Evolutionary conservation across 257 asterid genomes (phyloP).

Genomic region (Nicotiana sylvestris): DNA sequence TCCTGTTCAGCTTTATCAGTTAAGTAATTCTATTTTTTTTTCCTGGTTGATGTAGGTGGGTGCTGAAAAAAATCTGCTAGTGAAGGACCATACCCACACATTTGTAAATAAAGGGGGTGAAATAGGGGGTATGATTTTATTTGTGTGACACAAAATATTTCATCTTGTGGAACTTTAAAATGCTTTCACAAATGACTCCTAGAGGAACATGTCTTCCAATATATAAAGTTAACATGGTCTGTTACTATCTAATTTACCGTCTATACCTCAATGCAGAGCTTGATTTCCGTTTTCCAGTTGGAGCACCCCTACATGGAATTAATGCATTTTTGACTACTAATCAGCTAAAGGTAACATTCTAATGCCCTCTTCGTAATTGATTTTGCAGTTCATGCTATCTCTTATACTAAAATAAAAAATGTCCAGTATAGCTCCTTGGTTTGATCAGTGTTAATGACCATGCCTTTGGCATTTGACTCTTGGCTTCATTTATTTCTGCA

Average conservation of each 20-base stretch:
- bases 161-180: constrained; percentile 8
- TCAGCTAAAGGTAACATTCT: constrained; percentile 76
- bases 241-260: constrained; percentile 18
- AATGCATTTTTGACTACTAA: constrained; percentile 81
- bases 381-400: constrained; percentile 8
- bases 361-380: background rate
- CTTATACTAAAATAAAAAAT: background rate
- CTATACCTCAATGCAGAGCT: constrained; percentile 68
- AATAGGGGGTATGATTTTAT: constrained; percentile 72
- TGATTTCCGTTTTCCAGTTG: constrained; percentile 86
- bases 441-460: background rate
- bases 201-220: constrained; percentile 6
- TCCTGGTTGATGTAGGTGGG: constrained; percentile 58
- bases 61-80: constrained; percentile 82
- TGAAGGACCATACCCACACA: constrained; percentile 95
- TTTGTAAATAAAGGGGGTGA: constrained; percentile 94
- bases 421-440: background rate
- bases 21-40: constrained; percentile 10
- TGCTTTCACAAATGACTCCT: constrained; percentile 14
- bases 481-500: background rate
- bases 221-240: constrained; percentile 8
- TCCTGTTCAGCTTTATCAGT: background rate
- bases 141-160: constrained; percentile 1
- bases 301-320: constrained; percentile 98
- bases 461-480: background rate